These are phyloP conservation scores for Linnemannia elongata DNA, from an alignment of 192 early-diverging fungal genomes.

Conservation along the genomic window DNA sequence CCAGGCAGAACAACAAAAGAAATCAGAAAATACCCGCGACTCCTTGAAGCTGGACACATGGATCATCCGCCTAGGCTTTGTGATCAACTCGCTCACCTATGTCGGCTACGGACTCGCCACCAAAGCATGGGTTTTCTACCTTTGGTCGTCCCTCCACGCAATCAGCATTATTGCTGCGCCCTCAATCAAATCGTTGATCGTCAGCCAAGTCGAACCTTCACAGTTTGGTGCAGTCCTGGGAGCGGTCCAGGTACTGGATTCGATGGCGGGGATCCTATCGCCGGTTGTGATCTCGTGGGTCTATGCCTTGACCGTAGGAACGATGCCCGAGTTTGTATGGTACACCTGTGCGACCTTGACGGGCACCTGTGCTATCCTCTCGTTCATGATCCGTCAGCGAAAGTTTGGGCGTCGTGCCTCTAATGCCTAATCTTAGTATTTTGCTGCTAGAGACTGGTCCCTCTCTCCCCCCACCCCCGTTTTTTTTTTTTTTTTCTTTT, in stretches of 20 bases:
- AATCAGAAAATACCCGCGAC: background rate
- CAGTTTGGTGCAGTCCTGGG: constrained; percentile 66
- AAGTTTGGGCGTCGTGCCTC: constrained; percentile 8
- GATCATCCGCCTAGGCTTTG: constrained; percentile 57
- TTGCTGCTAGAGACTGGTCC: background rate
- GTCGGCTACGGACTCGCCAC: constrained; percentile 47
- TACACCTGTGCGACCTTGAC: constrained; percentile 53
- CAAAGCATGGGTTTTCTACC: constrained; percentile 24
- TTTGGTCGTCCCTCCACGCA: constrained; percentile 38
- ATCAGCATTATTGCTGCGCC: constrained; percentile 52
- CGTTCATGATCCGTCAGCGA: constrained; percentile 59
- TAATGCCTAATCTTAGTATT: background rate
- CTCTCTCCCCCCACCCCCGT: background rate
- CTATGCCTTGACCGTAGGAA: constrained; percentile 54
- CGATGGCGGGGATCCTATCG: constrained; percentile 57
- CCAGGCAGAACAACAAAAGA: background rate
- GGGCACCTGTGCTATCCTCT: constrained; percentile 29
- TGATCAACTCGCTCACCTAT: constrained; percentile 47
- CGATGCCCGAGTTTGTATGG: constrained; percentile 59
- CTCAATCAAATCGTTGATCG: constrained; percentile 59
- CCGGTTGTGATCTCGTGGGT: constrained; percentile 61
- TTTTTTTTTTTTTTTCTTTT: background rate
- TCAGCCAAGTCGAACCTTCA: constrained; percentile 57
- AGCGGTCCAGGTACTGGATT: constrained; percentile 61
- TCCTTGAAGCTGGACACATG: constrained; percentile 58